phyloP scores from a whole-genome alignment of 805 yeast genomes.

The Ogataea ganodermae region DNA sequence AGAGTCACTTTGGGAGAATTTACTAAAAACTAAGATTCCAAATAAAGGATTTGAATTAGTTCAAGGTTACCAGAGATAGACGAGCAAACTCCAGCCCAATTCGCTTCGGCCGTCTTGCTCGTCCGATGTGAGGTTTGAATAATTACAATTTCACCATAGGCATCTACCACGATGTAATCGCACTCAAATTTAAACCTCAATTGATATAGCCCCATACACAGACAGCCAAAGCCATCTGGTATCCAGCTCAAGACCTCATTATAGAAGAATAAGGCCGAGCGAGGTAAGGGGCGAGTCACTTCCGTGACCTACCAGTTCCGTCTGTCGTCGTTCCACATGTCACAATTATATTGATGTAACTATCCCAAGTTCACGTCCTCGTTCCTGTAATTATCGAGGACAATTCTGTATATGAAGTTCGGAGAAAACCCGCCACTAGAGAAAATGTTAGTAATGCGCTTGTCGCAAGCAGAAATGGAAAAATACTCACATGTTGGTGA shows the following conservation, averaged over 20 bases:
- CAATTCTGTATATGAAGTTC: conserved; percentile 91
- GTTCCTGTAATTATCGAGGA: conserved; percentile 87
- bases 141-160: conserved; percentile 43
- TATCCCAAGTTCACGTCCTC: conserved; percentile 71
- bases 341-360: conserved; percentile 6
- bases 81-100: too few relatives aligned
- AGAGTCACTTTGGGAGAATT: too few relatives aligned
- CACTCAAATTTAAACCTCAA: conserved; percentile 56
- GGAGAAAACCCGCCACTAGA: conserved; percentile 88
- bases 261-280: conserved; percentile 49
- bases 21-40: too few relatives aligned
- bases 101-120: background rate
- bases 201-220: conserved; percentile 51
- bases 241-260: conserved; percentile 65
- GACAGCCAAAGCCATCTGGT: conserved; percentile 18
- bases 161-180: conserved; percentile 44
- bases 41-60: too few relatives aligned
- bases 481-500: conserved; percentile 69
- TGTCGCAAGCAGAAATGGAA: background rate
- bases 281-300: conserved; percentile 65
- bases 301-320: too few relatives aligned
- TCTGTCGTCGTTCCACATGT: conserved; percentile 4
- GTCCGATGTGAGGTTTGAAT: conserved; percentile 36
- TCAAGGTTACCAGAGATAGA: too few relatives aligned
- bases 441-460: conserved; percentile 7